Conservation (phyloP, 768 basidiomycete species). For the Tulasnella sp. region DNA sequence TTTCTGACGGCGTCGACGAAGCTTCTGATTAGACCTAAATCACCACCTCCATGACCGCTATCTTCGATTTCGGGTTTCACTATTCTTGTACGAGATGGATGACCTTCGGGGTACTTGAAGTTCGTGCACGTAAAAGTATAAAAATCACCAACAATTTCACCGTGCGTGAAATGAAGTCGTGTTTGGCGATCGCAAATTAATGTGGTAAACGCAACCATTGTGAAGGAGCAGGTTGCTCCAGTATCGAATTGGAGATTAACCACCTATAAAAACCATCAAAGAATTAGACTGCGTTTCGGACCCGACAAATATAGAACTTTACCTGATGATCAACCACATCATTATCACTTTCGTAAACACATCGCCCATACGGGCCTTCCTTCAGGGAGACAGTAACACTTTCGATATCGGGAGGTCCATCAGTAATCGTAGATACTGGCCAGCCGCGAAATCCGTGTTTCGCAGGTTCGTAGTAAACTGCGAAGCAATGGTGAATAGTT, state of each 20-base stretch:
- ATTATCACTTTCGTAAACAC: constrained; percentile 75
- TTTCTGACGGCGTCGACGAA: constrained; percentile 65
- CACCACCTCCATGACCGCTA: constrained; percentile 75
- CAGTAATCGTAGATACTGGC: constrained; percentile 58
- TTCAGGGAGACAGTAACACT: constrained; percentile 63
- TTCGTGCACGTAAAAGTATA: constrained; percentile 57
- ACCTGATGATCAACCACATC: constrained; percentile 83
- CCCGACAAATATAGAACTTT: too few species aligned
- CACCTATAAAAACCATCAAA: constrained; percentile 31
- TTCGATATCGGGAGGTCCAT: constrained; percentile 78
- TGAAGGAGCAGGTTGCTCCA: constrained; percentile 72
- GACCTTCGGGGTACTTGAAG: constrained; percentile 32
- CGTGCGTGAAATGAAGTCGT: constrained; percentile 71
- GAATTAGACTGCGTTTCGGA: background rate
- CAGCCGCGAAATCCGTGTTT: constrained; percentile 40
- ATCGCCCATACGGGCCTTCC: constrained; percentile 59
- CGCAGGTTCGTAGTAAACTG: constrained; percentile 76
- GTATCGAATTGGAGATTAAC: constrained; percentile 79
- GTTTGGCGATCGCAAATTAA: constrained; percentile 72
- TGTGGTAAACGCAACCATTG: constrained; percentile 77
- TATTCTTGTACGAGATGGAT: constrained; percentile 24
- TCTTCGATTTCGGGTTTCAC: constrained; percentile 38
- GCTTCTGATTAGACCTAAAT: constrained; percentile 55
- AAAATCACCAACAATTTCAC: constrained; percentile 87
- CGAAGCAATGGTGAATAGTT: constrained; percentile 7